These are phyloP conservation scores for Didymella pinodella DNA, from an alignment of 2,329 filamentous ascomycete genomes.

Conservation along the genomic window DNA sequence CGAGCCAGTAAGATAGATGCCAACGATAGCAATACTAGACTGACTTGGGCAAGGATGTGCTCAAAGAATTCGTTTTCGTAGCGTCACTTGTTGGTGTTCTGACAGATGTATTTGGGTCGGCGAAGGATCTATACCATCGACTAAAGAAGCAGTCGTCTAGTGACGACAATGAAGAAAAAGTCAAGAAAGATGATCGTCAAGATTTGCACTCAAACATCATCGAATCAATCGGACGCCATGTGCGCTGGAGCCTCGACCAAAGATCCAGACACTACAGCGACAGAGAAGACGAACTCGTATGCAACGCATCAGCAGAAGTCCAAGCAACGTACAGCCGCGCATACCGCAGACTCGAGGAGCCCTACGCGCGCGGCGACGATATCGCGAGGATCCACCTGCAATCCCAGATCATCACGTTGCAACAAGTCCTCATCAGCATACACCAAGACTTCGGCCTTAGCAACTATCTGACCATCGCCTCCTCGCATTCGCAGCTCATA, in stretches of 20 bases:
- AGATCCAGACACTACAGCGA: slow-evolving; percentile 30
- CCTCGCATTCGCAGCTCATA: slow-evolving; percentile 40
- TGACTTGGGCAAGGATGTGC: slow-evolving; percentile 25
- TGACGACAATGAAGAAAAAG: slow-evolving; percentile 24
- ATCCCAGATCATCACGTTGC: slow-evolving; percentile 44
- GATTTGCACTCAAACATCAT: slow-evolving; percentile 30
- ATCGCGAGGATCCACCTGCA: slow-evolving; percentile 43
- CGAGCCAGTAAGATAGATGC: slow-evolving; percentile 5
- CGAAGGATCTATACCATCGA: slow-evolving; percentile 42
- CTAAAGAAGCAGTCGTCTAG: slow-evolving; percentile 37
- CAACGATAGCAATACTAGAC: background rate
- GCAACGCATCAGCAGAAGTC: slow-evolving; percentile 34
- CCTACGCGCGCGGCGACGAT: slow-evolving; percentile 45
- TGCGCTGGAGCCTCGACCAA: slow-evolving; percentile 25
- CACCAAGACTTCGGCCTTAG: slow-evolving; percentile 40
- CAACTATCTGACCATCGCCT: slow-evolving; percentile 33
- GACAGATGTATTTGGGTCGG: slow-evolving; percentile 42
- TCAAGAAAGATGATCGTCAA: slow-evolving; percentile 17
- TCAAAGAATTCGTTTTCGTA: slow-evolving; percentile 38
- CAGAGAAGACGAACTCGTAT: slow-evolving; percentile 42
- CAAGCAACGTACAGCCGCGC: slow-evolving; percentile 42
- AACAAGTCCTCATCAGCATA: slow-evolving; percentile 40
- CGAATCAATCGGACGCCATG: slow-evolving; percentile 17
- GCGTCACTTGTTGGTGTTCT: slow-evolving; percentile 42
- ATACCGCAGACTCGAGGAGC: slow-evolving; percentile 39